These are phyloP conservation scores for Sugiyamaella qingdaonensis DNA, from an alignment of 805 yeast species.

Conservation along the genomic window DNA sequence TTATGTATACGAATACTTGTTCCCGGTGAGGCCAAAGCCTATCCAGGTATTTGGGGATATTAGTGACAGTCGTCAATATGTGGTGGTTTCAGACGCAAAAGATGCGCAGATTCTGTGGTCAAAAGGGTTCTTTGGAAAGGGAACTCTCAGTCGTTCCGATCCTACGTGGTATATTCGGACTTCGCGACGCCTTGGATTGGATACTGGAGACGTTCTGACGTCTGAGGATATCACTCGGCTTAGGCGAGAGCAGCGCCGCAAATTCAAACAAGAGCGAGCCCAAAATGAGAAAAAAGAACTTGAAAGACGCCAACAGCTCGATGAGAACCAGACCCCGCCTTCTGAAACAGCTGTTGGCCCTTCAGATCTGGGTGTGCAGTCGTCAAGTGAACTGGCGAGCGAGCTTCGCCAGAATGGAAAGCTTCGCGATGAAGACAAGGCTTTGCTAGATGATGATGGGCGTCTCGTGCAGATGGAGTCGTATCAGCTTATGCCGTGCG, in stretches of 20 bases:
- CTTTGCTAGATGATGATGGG: conserved; percentile 27
- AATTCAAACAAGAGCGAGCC: conserved; percentile 67
- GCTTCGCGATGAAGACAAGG: conserved; percentile 38
- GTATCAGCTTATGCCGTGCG: conserved; percentile 71
- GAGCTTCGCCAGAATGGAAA: background rate
- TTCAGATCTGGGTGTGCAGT: background rate
- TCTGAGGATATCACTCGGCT: conserved; percentile 74
- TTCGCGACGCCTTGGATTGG: conserved; percentile 48
- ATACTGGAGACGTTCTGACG: conserved; percentile 33
- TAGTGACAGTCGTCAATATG: conserved; percentile 20
- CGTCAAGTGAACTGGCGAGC: conserved; percentile 26
- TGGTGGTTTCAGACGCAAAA: conserved; percentile 32
- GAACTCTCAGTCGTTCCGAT: conserved; percentile 81
- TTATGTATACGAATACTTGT: conserved; percentile 35
- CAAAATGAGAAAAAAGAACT: conserved; percentile 50
- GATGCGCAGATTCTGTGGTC: conserved; percentile 67
- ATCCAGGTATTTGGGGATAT: background rate
- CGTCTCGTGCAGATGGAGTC: conserved; percentile 32
- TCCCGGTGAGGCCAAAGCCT: conserved; percentile 16
- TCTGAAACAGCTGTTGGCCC: conserved; percentile 24
- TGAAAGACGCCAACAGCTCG: conserved; percentile 38
- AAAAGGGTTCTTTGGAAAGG: conserved; percentile 92
- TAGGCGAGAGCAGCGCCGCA: conserved; percentile 66
- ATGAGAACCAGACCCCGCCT: conserved; percentile 27
- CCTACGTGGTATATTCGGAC: conserved; percentile 85